Evolutionary conservation across 805 yeast species (phyloP).

Genomic region (Nematodospora valgi): DNA sequence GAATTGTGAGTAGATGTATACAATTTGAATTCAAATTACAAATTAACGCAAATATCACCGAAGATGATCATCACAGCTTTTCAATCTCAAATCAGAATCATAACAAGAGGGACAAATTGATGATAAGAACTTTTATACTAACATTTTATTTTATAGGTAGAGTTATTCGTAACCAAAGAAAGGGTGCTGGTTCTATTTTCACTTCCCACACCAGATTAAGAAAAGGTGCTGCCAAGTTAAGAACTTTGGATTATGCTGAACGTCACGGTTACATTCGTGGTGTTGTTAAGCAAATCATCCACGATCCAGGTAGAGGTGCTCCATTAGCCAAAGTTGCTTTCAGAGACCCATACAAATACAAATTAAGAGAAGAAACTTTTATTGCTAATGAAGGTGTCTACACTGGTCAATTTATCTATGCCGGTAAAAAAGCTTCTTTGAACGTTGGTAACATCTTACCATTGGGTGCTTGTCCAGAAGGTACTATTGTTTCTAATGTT

Average conservation of each 20-base stretch:
- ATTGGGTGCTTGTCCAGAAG: slow-evolving; percentile 96
- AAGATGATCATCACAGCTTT: too few relatives aligned
- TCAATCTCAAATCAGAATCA: too few relatives aligned
- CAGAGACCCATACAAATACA: slow-evolving; percentile 99
- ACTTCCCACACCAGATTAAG: slow-evolving; percentile 99
- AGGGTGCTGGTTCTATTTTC: slow-evolving; percentile 99
- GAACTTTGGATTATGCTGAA: slow-evolving; percentile 98
- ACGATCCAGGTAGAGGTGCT: slow-evolving; percentile 99
- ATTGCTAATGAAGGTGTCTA: slow-evolving; percentile 99
- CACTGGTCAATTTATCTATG: slow-evolving; percentile 99
- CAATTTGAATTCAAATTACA: too few relatives aligned
- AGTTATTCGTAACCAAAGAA: slow-evolving; percentile 99
- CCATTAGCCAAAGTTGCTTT: slow-evolving; percentile 98
- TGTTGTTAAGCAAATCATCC: slow-evolving; percentile 96
- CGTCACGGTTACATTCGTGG: slow-evolving; percentile 99
- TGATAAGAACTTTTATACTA: too few relatives aligned
- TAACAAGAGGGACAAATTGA: too few relatives aligned
- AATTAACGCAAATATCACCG: too few relatives aligned
- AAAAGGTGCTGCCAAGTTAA: slow-evolving; percentile 99
- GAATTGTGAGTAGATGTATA: too few relatives aligned
- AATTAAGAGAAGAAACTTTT: slow-evolving; percentile 96
- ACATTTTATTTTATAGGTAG: slow-evolving; percentile 59
- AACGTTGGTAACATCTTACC: slow-evolving; percentile 97
- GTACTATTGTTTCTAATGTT: slow-evolving; percentile 97
- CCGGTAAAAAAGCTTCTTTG: slow-evolving; percentile 97